Percentiles rank a stretch among this genome's conserved stretches.
These are phyloP conservation scores for Lentinula boryana DNA, from an alignment of 768 basidiomycete genomes.

Conservation along the genomic window DNA sequence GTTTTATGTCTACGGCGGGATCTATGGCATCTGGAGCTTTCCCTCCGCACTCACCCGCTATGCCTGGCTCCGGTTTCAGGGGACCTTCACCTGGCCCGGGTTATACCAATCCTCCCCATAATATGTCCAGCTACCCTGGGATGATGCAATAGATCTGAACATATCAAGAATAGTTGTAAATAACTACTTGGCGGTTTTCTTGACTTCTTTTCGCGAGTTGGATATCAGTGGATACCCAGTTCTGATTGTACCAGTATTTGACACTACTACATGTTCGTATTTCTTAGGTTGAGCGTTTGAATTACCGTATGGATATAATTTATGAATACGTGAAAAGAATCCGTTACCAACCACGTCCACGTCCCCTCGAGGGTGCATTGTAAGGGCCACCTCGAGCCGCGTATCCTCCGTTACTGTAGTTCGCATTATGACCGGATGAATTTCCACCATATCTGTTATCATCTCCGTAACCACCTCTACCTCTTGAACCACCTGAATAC, in stretches of 20 bases:
- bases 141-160: neutral
- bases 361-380: slow-evolving; percentile 30
- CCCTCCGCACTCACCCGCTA: neutral
- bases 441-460: slow-evolving; percentile 32
- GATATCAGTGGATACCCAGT: too few species aligned
- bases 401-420: slow-evolving; percentile 11
- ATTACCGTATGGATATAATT: neutral
- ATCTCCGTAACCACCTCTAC: slow-evolving; percentile 24
- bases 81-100: neutral
- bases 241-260: neutral
- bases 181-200: neutral
- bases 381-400: slow-evolving; percentile 18
- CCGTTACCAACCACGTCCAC: slow-evolving; percentile 46
- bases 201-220: too few species aligned
- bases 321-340: slow-evolving; percentile 4
- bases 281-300: too few species aligned
- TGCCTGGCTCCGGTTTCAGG: neutral
- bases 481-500: slow-evolving; percentile 15
- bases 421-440: slow-evolving; percentile 22
- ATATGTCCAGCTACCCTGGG: neutral
- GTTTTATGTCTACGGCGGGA: slow-evolving; percentile 4
- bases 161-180: neutral
- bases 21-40: neutral
- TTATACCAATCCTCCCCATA: neutral
- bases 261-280: neutral